Conservation (phyloP, 371 early-diverging fungal species). For the Syncephalastrum racemosum region DNA sequence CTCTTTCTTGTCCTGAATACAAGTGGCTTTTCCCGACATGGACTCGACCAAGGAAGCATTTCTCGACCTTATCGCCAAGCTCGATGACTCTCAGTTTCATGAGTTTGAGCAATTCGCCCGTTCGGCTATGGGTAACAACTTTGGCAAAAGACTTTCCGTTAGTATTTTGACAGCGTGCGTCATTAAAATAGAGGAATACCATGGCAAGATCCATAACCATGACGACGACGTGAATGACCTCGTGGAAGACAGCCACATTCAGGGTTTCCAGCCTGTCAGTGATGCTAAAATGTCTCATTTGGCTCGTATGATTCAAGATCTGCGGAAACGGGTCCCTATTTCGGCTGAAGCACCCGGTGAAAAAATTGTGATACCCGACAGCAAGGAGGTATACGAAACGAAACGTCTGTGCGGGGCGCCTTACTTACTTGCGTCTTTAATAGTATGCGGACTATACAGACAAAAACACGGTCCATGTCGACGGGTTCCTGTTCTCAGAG, state of each 20-base stretch:
- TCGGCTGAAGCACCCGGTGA: slow-evolving; percentile 66
- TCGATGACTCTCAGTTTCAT: slow-evolving; percentile 51
- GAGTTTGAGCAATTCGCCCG: slow-evolving; percentile 56
- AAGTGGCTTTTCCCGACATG: not conserved
- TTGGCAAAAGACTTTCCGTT: not conserved
- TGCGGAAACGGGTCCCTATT: slow-evolving; percentile 53
- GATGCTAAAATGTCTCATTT: slow-evolving; percentile 43
- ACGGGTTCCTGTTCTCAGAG: slow-evolving; percentile 64
- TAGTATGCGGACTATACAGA: slow-evolving; percentile 57
- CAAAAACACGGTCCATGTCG: slow-evolving; percentile 65
- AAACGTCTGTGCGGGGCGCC: not conserved
- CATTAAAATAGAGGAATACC: slow-evolving; percentile 43
- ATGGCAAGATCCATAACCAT: slow-evolving; percentile 33
- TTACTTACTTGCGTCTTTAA: not conserved
- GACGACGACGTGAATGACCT: slow-evolving; percentile 20
- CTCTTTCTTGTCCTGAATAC: no score
- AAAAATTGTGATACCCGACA: slow-evolving; percentile 53
- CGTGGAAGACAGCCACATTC: slow-evolving; percentile 24
- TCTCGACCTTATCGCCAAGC: slow-evolving; percentile 47
- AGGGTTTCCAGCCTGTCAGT: slow-evolving; percentile 38
- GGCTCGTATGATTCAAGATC: slow-evolving; percentile 55
- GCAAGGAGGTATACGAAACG: slow-evolving; percentile 37
- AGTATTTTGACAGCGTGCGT: slow-evolving; percentile 2
- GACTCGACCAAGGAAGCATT: slow-evolving; percentile 54
- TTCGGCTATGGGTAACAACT: slow-evolving; percentile 50